Evolutionary conservation across 768 basidiomycete genomes (phyloP).

Genomic region (Macrocybe gigantea): DNA sequence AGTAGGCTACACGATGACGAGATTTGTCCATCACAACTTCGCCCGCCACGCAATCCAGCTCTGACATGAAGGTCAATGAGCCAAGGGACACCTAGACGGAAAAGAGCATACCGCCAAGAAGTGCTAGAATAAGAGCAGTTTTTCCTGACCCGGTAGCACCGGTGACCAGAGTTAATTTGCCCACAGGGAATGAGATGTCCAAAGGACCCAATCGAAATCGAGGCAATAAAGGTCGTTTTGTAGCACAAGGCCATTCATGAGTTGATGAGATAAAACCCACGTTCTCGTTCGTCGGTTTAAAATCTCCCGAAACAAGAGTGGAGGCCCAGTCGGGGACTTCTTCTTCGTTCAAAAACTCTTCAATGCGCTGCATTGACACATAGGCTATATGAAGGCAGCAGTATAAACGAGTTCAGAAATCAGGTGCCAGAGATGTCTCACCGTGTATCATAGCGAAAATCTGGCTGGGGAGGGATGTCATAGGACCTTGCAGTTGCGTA

Average conservation of each 20-base stretch:
- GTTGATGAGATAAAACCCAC: constrained; percentile 50
- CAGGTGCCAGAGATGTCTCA: constrained; percentile 14
- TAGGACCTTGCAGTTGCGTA: constrained; percentile 60
- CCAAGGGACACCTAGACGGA: constrained; percentile 3
- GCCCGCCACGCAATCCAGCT: constrained; percentile 55
- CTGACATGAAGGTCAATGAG: constrained; percentile 21
- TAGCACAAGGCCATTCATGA: constrained; percentile 51
- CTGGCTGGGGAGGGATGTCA: constrained; percentile 59
- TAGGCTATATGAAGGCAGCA: constrained; percentile 38
- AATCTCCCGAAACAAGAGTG: constrained; percentile 37
- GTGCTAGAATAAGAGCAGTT: constrained; percentile 52
- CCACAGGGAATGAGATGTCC: constrained; percentile 50
- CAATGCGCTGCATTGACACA: constrained; percentile 79
- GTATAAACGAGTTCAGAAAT: not conserved
- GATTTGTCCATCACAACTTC: constrained; percentile 49
- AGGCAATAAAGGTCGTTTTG: constrained; percentile 18
- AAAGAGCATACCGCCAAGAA: constrained; percentile 53
- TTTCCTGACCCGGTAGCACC: constrained; percentile 71
- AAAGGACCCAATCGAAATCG: constrained; percentile 55
- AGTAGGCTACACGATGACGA: constrained; percentile 60
- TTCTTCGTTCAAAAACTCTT: constrained; percentile 62
- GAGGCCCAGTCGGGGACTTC: constrained; percentile 81
- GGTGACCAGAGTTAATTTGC: constrained; percentile 52
- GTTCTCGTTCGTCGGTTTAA: constrained; percentile 13
- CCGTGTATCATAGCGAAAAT: constrained; percentile 61